Evolutionary conservation across 1,139 yeast species (phyloP).

Genomic region (Candida tropicalis): DNA sequence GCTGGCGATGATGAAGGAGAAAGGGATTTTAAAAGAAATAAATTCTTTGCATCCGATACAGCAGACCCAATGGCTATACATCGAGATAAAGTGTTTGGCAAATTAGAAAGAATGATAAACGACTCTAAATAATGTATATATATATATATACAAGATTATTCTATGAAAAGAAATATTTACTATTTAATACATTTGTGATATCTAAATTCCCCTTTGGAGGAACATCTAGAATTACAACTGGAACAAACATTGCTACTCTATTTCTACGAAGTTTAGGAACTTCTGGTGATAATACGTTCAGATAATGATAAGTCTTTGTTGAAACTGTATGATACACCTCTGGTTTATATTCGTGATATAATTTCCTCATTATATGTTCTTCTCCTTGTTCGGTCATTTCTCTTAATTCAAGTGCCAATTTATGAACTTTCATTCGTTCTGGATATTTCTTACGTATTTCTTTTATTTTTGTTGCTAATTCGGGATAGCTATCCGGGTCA

Average conservation of each 20-base stretch:
- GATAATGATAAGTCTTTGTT: slow-evolving; percentile 10
- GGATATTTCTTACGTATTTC: slow-evolving; percentile 18
- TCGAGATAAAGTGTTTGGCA: slow-evolving; percentile 63
- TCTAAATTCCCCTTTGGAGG: slow-evolving; percentile 40
- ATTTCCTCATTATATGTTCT: slow-evolving; percentile 8
- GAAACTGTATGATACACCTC: slow-evolving; percentile 19
- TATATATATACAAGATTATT: no score
- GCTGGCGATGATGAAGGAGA: slow-evolving; percentile 21
- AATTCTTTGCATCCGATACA: slow-evolving; percentile 54
- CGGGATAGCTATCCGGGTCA: slow-evolving; percentile 20
- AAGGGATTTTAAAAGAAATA: slow-evolving; percentile 34
- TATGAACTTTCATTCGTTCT: slow-evolving; percentile 12
- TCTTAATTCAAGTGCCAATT: slow-evolving; percentile 21
- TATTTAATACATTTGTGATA: slow-evolving; percentile 32
- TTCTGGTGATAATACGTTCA: background rate
- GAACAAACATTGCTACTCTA: slow-evolving; percentile 23
- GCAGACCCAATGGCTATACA: slow-evolving; percentile 65
- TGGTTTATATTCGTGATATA: slow-evolving; percentile 26
- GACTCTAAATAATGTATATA: slow-evolving; percentile 10
- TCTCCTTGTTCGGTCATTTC: slow-evolving; percentile 9
- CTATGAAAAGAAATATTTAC: slow-evolving; percentile 44
- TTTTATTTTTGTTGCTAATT: slow-evolving; percentile 20
- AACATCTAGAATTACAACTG: slow-evolving; percentile 28
- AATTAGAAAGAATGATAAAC: slow-evolving; percentile 51
- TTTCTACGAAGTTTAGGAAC: background rate